Evolutionary conservation across 345 rosid species (phyloP).

Genomic region (Arabis hirsuta): DNA sequence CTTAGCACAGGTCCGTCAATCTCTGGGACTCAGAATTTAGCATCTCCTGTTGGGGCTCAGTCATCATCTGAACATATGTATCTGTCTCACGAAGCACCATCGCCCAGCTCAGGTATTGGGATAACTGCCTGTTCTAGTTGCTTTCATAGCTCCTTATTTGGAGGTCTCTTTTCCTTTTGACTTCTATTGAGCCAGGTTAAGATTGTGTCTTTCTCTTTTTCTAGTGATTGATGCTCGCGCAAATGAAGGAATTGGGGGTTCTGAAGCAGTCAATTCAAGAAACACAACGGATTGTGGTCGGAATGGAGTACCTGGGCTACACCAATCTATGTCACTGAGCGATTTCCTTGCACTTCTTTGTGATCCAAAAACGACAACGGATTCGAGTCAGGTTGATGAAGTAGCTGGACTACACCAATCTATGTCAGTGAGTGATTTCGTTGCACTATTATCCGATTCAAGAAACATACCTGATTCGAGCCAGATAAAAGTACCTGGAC

Average conservation of each 20-base stretch:
- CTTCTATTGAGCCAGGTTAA: background rate
- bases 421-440: slow-evolving; percentile 84
- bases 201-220: background rate
- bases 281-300: slow-evolving; percentile 52
- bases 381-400: slow-evolving; percentile 72
- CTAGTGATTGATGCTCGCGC: slow-evolving; percentile 64
- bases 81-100: slow-evolving; percentile 75
- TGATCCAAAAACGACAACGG: slow-evolving; percentile 59
- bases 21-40: slow-evolving; percentile 61
- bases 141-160: slow-evolving; percentile 4
- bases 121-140: slow-evolving; percentile 1
- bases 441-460: slow-evolving; percentile 51
- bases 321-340: slow-evolving; percentile 83
- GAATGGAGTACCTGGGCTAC: slow-evolving; percentile 78
- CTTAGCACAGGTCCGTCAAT: slow-evolving; percentile 48
- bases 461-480: slow-evolving; percentile 66
- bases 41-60: slow-evolving; percentile 70
- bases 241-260: slow-evolving; percentile 60
- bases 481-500: slow-evolving; percentile 85
- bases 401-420: slow-evolving; percentile 80
- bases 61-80: slow-evolving; percentile 73
- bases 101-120: slow-evolving; percentile 83
- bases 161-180: background rate
- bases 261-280: slow-evolving; percentile 68
- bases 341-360: slow-evolving; percentile 78